These are phyloP conservation scores for Talaromyces sp. DNA, from an alignment of 2,329 filamentous ascomycete genomes.

Conservation along the genomic window DNA sequence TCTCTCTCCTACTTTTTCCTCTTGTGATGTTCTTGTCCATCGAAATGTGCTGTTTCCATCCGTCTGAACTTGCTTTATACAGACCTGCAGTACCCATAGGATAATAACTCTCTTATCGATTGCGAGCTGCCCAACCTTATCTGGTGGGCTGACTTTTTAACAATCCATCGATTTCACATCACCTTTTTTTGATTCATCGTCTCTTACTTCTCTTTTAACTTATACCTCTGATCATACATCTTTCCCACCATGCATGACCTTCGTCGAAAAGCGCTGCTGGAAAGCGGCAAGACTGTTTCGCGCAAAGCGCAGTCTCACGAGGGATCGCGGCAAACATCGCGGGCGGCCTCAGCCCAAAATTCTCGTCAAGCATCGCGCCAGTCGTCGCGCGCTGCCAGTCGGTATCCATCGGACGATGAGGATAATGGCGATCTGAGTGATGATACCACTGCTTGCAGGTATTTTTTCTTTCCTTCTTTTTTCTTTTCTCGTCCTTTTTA, in stretches of 20 bases:
- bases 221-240: neutral
- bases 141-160: neutral
- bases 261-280: slow-evolving; percentile 56
- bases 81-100: slow-evolving; percentile 13
- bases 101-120: slow-evolving; percentile 2
- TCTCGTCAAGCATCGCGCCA: slow-evolving; percentile 51
- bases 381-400: slow-evolving; percentile 50
- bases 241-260: slow-evolving; percentile 40
- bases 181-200: neutral
- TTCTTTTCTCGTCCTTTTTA: slow-evolving; percentile 26
- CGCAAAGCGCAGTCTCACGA: slow-evolving; percentile 55
- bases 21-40: slow-evolving; percentile 1
- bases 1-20: neutral
- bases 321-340: slow-evolving; percentile 50
- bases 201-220: neutral
- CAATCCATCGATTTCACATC: neutral
- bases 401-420: slow-evolving; percentile 56
- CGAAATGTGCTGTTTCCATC: slow-evolving; percentile 7
- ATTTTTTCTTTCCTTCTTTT: slow-evolving; percentile 16
- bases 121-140: slow-evolving; percentile 7
- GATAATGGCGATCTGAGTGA: slow-evolving; percentile 53
- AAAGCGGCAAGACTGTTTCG: slow-evolving; percentile 61
- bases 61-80: slow-evolving; percentile 1
- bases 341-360: slow-evolving; percentile 46
- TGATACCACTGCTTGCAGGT: slow-evolving; percentile 53